Evolutionary conservation across 345 rosid species (phyloP), one percentile per base, ranked within the genome.

Genomic region (Hirschfeldia incana): DNA sequence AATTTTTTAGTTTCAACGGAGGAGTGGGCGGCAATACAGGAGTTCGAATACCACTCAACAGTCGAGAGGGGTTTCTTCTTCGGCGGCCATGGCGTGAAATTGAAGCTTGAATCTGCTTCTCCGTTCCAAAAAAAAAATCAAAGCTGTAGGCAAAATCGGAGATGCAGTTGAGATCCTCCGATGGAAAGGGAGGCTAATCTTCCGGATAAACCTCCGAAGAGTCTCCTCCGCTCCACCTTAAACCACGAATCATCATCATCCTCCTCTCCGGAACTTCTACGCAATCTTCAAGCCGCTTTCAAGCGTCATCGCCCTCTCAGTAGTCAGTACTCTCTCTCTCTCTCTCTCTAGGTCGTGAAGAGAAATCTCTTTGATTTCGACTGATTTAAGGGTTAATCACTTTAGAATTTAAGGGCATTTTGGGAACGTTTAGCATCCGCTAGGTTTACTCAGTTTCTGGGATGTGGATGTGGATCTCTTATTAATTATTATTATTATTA

Each of bases 101-200:
- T 36, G 69, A 70, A 33, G 49, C 49, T 59, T 44, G 61, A 9
- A 2, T 28, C 37, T 37, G 67, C 28, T 17, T 4, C 1, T 74
- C 32, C 3, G 21, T 67, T 16, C 81, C 30, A 33, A 57, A 44
- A 37, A 65, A 71, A 65, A 32, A 57, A 30, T 72, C 21, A 21
- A 21, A 21, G 21, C n/a, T 65, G 72, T 71, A 46, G 42, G 42
- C 73, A 15, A 42, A 63, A 80, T 62, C 85, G 84, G 97, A 89
- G 81, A 92, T 94, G 97, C 92, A 77, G 87, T 79, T 86, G 83
- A 81, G 86, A 83, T 85, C 83, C 86, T 59, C 65, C 82, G 44
- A 92, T 94, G 98, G 97, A 90, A 84, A 81, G 91, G 93, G 92
- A 94, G 94, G 95, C 90, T 88, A 86, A 90, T 76, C 94, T 87